A percentile compares a stretch with the other conserved stretches of the same genome.
Conservation (phyloP, 2,329 filamentous ascomycete species). For the Coniochaeta hoffmannii region DNA sequence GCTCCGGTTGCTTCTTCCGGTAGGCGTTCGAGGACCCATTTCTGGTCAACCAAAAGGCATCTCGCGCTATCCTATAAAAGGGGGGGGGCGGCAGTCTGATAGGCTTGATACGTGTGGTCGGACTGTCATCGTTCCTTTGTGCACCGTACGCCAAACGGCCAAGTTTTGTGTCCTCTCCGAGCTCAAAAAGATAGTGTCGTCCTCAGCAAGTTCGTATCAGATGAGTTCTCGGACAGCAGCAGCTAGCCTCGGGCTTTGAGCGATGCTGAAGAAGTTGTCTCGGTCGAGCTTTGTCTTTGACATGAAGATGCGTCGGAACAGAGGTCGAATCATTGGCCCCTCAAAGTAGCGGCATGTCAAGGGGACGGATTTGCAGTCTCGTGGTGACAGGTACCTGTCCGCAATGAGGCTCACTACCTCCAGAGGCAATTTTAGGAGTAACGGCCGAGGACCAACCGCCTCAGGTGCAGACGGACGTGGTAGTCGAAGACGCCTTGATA, state of each 20-base stretch:
- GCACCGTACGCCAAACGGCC: too few species aligned
- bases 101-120: too few species aligned
- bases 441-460: too few species aligned
- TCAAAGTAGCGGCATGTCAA: background rate
- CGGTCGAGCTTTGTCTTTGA: background rate
- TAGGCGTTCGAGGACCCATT: too few species aligned
- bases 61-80: background rate
- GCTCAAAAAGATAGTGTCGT: background rate
- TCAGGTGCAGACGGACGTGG: too few species aligned
- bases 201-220: background rate
- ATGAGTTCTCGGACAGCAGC: background rate
- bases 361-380: background rate
- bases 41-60: too few species aligned
- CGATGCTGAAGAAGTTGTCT: background rate
- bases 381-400: background rate
- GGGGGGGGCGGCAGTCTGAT: background rate
- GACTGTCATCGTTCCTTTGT: too few species aligned
- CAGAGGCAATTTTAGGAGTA: too few species aligned
- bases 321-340: background rate
- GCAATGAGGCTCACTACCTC: background rate
- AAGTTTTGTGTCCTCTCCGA: too few species aligned
- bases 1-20: too few species aligned
- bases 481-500: too few species aligned
- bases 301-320: background rate
- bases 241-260: background rate